Conservation (phyloP, 164 flowering plant genomes). For the Sedum album region DNA sequence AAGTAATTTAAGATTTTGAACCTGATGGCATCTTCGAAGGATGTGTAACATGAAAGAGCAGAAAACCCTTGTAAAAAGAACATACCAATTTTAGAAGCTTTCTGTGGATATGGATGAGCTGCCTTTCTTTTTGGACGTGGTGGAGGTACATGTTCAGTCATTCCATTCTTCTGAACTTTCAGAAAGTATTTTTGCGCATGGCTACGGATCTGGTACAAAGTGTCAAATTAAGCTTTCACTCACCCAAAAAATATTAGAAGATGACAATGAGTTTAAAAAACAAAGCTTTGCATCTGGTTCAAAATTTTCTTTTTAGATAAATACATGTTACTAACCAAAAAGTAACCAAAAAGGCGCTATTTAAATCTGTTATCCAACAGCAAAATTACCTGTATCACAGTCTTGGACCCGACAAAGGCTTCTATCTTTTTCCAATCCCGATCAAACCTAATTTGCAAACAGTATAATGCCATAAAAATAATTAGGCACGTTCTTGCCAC, state of each 20-base stretch:
- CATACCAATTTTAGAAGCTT: slow-evolving; percentile 76
- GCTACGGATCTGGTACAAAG: slow-evolving; percentile 63
- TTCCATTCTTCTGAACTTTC: slow-evolving; percentile 83
- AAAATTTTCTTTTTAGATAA: not conserved
- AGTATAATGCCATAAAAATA: not conserved
- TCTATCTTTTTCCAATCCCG: slow-evolving; percentile 72
- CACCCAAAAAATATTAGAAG: not conserved
- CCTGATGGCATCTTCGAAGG: not conserved
- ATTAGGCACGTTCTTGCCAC: not conserved
- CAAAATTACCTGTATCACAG: slow-evolving; percentile 49
- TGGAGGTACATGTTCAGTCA: slow-evolving; percentile 85
- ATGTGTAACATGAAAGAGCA: not conserved
- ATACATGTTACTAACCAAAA: not conserved
- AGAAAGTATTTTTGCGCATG: slow-evolving; percentile 93
- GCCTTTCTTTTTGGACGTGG: slow-evolving; percentile 96
- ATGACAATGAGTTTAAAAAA: not conserved
- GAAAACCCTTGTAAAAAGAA: not conserved
- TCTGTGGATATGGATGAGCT: slow-evolving; percentile 92
- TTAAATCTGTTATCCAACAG: not conserved
- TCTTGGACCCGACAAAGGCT: slow-evolving; percentile 63
- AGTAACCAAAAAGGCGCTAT: not conserved
- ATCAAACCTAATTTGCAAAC: slow-evolving; percentile 37
- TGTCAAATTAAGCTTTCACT: not conserved
- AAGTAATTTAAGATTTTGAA: not conserved
- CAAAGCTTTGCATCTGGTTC: not conserved